A percentile compares a stretch with the other conserved stretches of the same genome.
Evolutionary conservation across 2,329 filamentous ascomycete species (phyloP).

Genomic region (Chaetomium sp.): DNA sequence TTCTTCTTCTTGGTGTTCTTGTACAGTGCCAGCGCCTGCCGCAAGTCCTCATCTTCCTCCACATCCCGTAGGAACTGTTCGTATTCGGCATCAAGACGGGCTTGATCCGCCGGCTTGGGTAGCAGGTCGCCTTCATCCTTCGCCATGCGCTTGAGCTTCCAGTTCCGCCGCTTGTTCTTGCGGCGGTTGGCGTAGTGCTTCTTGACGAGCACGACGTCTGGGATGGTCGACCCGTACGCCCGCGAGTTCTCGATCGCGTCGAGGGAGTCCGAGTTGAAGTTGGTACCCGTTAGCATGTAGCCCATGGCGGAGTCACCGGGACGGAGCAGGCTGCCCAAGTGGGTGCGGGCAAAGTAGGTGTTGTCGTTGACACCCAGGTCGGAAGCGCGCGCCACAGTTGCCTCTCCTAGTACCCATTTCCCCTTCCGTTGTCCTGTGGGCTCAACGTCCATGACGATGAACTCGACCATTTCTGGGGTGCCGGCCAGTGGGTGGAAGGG

Average conservation of each 20-base stretch:
- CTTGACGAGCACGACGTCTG: constrained; percentile 93
- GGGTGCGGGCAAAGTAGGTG: constrained; percentile 85
- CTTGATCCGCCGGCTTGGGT: constrained; percentile 80
- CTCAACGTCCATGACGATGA: constrained; percentile 92
- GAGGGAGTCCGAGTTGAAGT: constrained; percentile 85
- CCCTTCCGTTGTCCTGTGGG: constrained; percentile 67
- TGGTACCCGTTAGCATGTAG: constrained; percentile 82
- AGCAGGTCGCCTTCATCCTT: constrained; percentile 83
- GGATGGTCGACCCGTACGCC: constrained; percentile 70
- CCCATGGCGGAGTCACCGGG: constrained; percentile 90
- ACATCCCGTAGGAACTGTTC: constrained; percentile 96
- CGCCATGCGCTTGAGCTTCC: constrained; percentile 90
- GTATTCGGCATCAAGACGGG: constrained; percentile 85
- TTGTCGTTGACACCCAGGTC: constrained; percentile 82
- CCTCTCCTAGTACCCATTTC: constrained; percentile 78
- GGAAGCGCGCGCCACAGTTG: constrained; percentile 76
- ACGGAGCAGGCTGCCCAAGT: constrained; percentile 78
- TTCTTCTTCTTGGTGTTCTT: constrained; percentile 55
- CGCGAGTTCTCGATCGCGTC: constrained; percentile 75
- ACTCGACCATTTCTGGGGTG: constrained; percentile 78
- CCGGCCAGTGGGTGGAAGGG: constrained; percentile 83
- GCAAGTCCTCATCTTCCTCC: constrained; percentile 86
- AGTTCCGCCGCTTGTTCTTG: constrained; percentile 78
- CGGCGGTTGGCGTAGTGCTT: constrained; percentile 81
- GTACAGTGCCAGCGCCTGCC: constrained; percentile 79